phyloP scores from a whole-genome alignment of 2,329 filamentous ascomycete genomes.

The Sclerotinia glacialis region DNA sequence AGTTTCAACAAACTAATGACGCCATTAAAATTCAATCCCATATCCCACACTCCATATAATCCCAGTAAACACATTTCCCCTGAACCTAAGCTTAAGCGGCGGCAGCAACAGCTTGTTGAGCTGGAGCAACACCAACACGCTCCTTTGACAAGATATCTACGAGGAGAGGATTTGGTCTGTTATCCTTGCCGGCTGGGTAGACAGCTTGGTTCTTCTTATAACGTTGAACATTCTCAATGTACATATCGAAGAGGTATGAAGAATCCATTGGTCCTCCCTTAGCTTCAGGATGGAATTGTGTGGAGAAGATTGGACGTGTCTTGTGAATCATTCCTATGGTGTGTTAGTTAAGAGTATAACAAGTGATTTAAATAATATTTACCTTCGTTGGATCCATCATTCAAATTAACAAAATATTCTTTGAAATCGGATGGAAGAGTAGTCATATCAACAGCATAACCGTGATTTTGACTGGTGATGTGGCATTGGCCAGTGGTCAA shows the following conservation, averaged over 20 bases:
- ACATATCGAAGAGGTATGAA: constrained; percentile 94
- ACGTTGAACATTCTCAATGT: constrained; percentile 81
- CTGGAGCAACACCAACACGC: constrained; percentile 72
- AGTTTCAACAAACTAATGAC: not conserved
- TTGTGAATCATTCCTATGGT: constrained; percentile 79
- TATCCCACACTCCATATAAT: constrained; percentile 3
- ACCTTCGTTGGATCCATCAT: constrained; percentile 95
- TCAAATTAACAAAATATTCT: constrained; percentile 98
- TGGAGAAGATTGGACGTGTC: constrained; percentile 93
- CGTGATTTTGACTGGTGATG: constrained; percentile 98
- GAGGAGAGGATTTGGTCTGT: constrained; percentile 80
- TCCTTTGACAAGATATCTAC: constrained; percentile 91
- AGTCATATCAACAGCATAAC: constrained; percentile 85
- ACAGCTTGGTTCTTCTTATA: constrained; percentile 82
- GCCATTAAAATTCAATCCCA: constrained; percentile 7
- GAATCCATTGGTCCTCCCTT: constrained; percentile 97
- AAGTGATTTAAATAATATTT: constrained; percentile 29
- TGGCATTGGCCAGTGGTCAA: constrained; percentile 95
- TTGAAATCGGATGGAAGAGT: constrained; percentile 86
- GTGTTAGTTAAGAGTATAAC: constrained; percentile 26
- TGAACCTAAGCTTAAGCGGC: constrained; percentile 24
- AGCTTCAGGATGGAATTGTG: constrained; percentile 98
- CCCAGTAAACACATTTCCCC: not conserved
- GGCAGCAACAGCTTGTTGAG: constrained; percentile 32
- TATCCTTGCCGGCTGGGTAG: constrained; percentile 71